Evolutionary conservation across 139 green algal species (phyloP), one percentile per base, ranked within the genome.

Genomic region (Coelastrella sp.): DNA sequence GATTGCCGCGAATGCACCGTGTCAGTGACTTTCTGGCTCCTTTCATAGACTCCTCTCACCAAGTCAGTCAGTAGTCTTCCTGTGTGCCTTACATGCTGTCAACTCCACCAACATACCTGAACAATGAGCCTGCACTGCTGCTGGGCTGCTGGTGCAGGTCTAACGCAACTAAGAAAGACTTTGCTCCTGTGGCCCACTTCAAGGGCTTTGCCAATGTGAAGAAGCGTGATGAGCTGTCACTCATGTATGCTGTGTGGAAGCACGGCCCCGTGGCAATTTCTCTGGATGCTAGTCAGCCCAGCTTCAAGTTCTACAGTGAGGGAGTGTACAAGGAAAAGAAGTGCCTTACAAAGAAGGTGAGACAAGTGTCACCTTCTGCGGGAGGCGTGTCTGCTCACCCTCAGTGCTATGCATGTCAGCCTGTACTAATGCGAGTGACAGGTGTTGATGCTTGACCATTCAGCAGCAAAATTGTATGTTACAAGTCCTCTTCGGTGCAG

Each of bases 271-370:
- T 95, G 49, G 90, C 90, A 27, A 87, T 95, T 49, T 88, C 76
- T 9, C 74, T 94, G 20, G 89, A 95, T 56, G 93, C 93, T 1
- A 85, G 49, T 12, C 90, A 91, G 86, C 73, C 80, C 27, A 91
- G 80, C 57, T 94, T 95, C 88, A 95, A 92, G 83, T 93, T 90
- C 89, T 95, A 94, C 89, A 87, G 24, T 20, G 93, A 94, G 90
- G 93, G 93, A 60, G 91, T 95, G 22, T 94, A 93, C 87, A 90
- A 75, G 24, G 79, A 91, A 7, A 83, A 90, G 24, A 59, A 89
- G 15, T 95, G 93, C 87, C 57, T 76, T 3, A 85, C 35, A n/a
- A 88, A 90, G 20, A 92, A 89, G 85, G 85, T 90, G 72, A 59
- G 82, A 20, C 35, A 25, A 78, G 70, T 35, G 70, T 72, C 12